Conservation (phyloP, 139 green algal genomes). For the Chlorella ohadii region DNA sequence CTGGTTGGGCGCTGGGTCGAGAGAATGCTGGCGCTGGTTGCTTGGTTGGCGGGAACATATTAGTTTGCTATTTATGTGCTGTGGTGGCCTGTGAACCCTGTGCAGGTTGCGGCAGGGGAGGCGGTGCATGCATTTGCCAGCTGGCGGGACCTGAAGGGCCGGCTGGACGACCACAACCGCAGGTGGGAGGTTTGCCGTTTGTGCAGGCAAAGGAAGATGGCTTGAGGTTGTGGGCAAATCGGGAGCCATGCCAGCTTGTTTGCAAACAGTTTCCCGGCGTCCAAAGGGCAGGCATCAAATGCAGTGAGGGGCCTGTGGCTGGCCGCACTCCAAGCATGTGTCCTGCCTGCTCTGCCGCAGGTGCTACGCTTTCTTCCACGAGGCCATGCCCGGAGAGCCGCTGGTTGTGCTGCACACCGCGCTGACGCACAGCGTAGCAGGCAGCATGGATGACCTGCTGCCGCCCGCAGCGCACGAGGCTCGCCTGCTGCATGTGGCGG, state of each 20-base stretch:
- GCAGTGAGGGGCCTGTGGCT: no score
- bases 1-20: background rate
- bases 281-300: no score
- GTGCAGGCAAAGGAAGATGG: no score
- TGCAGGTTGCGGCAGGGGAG: slow-evolving; percentile 59
- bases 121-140: slow-evolving; percentile 71
- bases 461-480: slow-evolving; percentile 7
- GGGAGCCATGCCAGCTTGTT: no score
- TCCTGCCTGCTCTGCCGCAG: slow-evolving; percentile 25
- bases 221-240: no score
- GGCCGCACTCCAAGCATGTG: no score
- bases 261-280: no score
- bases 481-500: background rate
- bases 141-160: slow-evolving; percentile 63
- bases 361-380: slow-evolving; percentile 77
- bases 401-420: slow-evolving; percentile 83
- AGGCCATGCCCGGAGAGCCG: slow-evolving; percentile 68
- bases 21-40: background rate
- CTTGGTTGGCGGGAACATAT: no score
- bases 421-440: slow-evolving; percentile 34
- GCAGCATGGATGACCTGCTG: slow-evolving; percentile 9
- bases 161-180: slow-evolving; percentile 53
- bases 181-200: no score
- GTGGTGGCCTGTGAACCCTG: no score
- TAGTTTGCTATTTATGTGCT: no score